Evolutionary conservation across 148 eudicot genomes (phyloP), one percentile per base, ranked within the genome.

Genomic region (Nyssa sinensis): DNA sequence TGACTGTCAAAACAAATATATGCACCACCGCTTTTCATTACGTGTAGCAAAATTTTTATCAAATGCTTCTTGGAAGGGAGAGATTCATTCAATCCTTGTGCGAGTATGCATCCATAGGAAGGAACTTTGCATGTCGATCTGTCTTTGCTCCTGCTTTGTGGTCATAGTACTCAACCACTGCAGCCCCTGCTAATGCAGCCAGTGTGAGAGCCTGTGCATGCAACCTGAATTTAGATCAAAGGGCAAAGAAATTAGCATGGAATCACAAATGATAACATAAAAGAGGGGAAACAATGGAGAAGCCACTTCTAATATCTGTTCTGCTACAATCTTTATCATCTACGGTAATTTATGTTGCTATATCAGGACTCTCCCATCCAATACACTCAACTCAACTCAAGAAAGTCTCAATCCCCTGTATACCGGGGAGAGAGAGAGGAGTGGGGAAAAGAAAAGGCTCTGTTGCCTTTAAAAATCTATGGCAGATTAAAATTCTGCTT

Each of bases 181-280:
- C 97, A 67, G 97, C 93, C 69, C 92, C 97, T 0, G 82, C 91
- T 60, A 89, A 64, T 39, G 97, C 92, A 79, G 97, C 97, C 75
- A 92, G 82, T 4, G 96, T 88, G 66, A 91, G 87, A n/a, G 96
- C 93, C 77, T 91, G 96, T 2, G 96, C 93, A 29, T 91, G 96
- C 81, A 91, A 81, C 87, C 96, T 89, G 82, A 72, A 70, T 41
- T 24, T 21, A 47, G 3, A 23, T 33, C 21, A 62, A 24, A 16
- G 51, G 17, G 16, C 0, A 44, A 44, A 44, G 16, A 0, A 13
- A 3, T 44, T 12, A 13, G 51, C 51, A 12, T n/a, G n/a, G n/a
- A n/a, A n/a, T n/a, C n/a, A n/a, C 16, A 13, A 25, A 31, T 28
- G 25, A 31, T 27, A 31, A 34, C n/a, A 58, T 9, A 24, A 10